Evolutionary conservation across 192 early-diverging fungal species (phyloP).

Genomic region (Dimargaris cristalligena): DNA sequence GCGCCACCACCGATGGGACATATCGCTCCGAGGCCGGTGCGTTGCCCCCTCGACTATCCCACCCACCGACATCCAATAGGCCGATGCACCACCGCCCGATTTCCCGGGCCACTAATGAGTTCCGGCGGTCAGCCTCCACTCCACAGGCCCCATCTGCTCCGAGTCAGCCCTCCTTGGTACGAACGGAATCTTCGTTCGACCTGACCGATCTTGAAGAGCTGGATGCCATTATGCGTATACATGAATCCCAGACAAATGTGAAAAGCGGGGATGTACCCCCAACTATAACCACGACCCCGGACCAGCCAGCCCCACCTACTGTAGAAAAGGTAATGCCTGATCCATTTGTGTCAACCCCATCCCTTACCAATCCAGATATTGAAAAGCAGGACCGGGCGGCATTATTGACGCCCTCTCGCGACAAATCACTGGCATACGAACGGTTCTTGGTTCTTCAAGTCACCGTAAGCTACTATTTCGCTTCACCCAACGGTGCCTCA

Average conservation of each 20-base stretch:
- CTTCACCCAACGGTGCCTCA: not conserved
- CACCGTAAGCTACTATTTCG: conserved; percentile 10
- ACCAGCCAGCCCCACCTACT: not conserved
- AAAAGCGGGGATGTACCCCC: not conserved
- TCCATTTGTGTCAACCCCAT: not conserved
- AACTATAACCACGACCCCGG: not conserved
- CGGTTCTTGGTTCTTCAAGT: conserved; percentile 26
- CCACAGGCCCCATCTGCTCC: not conserved
- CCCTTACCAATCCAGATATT: not conserved
- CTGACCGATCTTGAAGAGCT: conserved; percentile 15
- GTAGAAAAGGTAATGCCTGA: not conserved
- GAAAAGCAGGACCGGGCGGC: not conserved
- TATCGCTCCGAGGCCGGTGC: not conserved
- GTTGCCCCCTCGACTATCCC: not conserved
- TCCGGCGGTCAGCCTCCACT: not conserved
- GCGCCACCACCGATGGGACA: not conserved
- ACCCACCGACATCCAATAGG: not conserved
- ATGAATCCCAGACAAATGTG: conserved; percentile 10
- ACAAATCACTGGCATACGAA: conserved; percentile 10
- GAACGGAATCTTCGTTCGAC: conserved; percentile 10
- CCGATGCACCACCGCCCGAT: not conserved
- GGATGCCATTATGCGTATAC: not conserved
- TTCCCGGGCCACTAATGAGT: too few species aligned
- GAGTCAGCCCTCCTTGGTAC: not conserved
- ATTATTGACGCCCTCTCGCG: not conserved